Conservation (phyloP, 1,284 basidiomycete species). For the Athelia sp. region DNA sequence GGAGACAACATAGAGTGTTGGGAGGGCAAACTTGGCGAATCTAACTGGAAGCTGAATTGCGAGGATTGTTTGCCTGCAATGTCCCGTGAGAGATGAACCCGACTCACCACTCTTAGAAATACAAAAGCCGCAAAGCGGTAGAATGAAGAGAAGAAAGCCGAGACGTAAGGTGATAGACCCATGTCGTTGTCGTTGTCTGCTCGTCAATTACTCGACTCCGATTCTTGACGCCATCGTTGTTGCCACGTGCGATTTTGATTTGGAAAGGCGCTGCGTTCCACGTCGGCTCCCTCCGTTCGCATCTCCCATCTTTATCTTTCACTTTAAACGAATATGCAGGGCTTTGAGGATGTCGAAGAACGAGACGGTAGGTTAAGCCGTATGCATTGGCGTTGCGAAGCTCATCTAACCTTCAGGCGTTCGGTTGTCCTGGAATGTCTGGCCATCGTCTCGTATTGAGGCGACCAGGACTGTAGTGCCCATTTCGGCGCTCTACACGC, state of each 20-base stretch:
- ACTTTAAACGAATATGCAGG: slow-evolving; percentile 1
- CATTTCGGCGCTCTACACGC: slow-evolving; percentile 97
- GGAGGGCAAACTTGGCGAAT: slow-evolving; percentile 5
- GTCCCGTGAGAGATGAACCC: not conserved
- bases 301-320: too few species aligned
- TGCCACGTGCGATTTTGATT: too few species aligned
- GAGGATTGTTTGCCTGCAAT: not conserved
- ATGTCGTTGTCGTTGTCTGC: slow-evolving; percentile 9
- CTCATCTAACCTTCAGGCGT: slow-evolving; percentile 51
- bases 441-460: slow-evolving; percentile 97
- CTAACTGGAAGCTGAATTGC: slow-evolving; percentile 6
- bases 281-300: too few species aligned
- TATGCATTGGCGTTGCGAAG: not conserved
- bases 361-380: slow-evolving; percentile 1
- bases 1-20: not conserved
- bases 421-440: slow-evolving; percentile 96
- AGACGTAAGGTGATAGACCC: slow-evolving; percentile 1
- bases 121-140: slow-evolving; percentile 35
- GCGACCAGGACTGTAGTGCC: slow-evolving; percentile 97
- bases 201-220: too few species aligned
- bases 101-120: slow-evolving; percentile 35
- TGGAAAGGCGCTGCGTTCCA: too few species aligned
- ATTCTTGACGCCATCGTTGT: too few species aligned
- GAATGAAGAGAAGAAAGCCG: slow-evolving; percentile 23
- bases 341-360: slow-evolving; percentile 7